Evolutionary conservation across 768 basidiomycete genomes (phyloP), one percentile per base, ranked within the genome.

Genomic region (Kwoniella sp.): DNA sequence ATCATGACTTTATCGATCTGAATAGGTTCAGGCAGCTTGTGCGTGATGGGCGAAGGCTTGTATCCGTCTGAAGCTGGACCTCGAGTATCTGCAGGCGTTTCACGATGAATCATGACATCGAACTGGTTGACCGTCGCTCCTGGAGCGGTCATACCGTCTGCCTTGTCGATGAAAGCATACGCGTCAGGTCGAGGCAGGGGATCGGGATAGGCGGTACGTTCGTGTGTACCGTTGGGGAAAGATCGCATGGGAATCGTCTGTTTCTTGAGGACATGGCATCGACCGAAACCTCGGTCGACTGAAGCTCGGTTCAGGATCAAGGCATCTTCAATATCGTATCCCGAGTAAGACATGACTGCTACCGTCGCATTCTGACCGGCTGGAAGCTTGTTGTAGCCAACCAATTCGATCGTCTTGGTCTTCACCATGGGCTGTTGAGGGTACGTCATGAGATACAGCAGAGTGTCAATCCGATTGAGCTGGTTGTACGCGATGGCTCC

Each of bases 341-440:
- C 96, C 4, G 94, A 96, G 82, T 91, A 99, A 80, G 92, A 93
- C 96, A 99, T 99, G 71, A 98, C 93, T 12, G 96, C 96, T 51
- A 99, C 92, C 0, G 89, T 97, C 12, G 96, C 96, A 78, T 99
- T 99, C 81, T 99, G 94, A 15, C 96, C 96, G 4, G 96, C 96
- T 4, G 96, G 96, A 4, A 99, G 86, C 66, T 89, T 89, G 81
- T 99, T 94, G 78, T 98, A 99, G 1, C 94, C 95, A 61, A 97
- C 86, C 58, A 99, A 82, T 79, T 99, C 96, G 62, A 98, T 99
- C 1, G 96, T 96, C 81, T 93, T 94, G 5, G 96, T 96, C 82
- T 98, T 97, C 66, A 97, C 94, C 95, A 99, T 96, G 2, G 96
- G 96, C 74, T 97, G 92, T 77, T 99, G 96, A 25, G 96, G 96